Base-by-base conservation (phyloP, 495 filamentous ascomycete genomes). In the Parmelia sp. region DNA sequence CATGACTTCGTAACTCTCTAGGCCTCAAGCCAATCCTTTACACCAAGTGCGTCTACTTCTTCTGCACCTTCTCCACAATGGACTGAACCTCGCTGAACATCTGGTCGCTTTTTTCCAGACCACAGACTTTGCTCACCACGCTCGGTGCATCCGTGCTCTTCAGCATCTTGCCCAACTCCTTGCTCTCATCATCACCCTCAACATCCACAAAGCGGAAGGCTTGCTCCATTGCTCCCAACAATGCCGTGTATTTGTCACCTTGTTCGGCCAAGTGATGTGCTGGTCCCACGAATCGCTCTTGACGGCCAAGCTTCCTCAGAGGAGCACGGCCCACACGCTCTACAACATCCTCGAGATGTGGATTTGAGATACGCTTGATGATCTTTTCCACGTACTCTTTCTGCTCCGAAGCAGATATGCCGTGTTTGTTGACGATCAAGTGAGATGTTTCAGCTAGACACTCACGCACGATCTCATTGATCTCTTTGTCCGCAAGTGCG, bases 241-340 rank as follows among this genome's bases (percentile, higher is more conserved):
- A 77, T 6, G 82, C 84, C n/a, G 83, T 76, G 67, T 82, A 85
- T 70, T 87, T 84, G 73, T 87, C 79, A 56, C 88, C 89, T 37
- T 81, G 76, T 79, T 96, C 90, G 31, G 90, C 90, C 33, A 96
- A 81, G 70, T 92, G 85, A 21, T 90, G 83, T 19, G 92, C 92
- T 29, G 94, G 94, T 66, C 90, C 92, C 74, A 98, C 88, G 80
- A 98, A 95, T 42, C 94, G 90, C 76, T 98, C 94, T 75, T 91
- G 90, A 72, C 91, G 88, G 63, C 86, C 86, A 19, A 97, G 82
- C 82, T 98, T 98, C 74, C 94, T 86, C 63, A 97, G 77, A 14
- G 94, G 94, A 47, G 93, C 94, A 72, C 94, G 93, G 58, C 92
- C 94, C 66, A 98, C 94, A 71, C 94, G 94, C 79, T 92, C 91